Evolutionary conservation across 371 early-diverging fungal genomes (phyloP).

Genomic region (Saksenaea vasiformis): DNA sequence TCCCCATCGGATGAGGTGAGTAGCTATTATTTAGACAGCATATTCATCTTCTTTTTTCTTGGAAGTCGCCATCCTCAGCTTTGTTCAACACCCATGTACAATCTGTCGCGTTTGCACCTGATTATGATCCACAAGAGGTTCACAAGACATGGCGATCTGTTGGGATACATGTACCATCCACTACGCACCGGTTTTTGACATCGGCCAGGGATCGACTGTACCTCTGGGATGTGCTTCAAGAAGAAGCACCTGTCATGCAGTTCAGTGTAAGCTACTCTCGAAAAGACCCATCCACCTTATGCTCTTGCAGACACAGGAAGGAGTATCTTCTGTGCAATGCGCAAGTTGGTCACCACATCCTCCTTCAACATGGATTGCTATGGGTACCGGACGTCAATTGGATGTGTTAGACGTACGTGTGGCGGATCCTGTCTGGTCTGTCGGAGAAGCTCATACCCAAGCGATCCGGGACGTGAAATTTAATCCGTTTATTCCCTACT

Average conservation of each 20-base stretch:
- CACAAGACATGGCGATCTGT: constrained; percentile 14
- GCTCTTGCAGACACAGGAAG: neutral
- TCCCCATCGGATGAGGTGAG: constrained; percentile 6
- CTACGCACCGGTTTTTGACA: constrained; percentile 13
- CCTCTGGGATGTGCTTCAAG: constrained; percentile 31
- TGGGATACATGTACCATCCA: constrained; percentile 1
- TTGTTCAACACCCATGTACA: constrained; percentile 27
- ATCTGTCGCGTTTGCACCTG: constrained; percentile 25
- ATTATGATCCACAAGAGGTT: constrained; percentile 11
- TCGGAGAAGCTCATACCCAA: constrained; percentile 30
- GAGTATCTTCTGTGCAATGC: constrained; percentile 2
- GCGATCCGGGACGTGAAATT: constrained; percentile 64
- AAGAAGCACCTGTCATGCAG: constrained; percentile 15
- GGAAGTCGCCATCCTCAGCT: constrained; percentile 10
- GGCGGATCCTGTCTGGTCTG: constrained; percentile 24
- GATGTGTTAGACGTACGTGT: constrained; percentile 30
- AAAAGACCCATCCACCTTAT: neutral
- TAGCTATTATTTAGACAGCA: neutral
- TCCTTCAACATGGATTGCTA: constrained; percentile 29
- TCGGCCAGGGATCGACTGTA: constrained; percentile 17
- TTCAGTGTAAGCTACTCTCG: constrained; percentile 1
- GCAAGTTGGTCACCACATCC: constrained; percentile 44
- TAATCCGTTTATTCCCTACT: constrained; percentile 80
- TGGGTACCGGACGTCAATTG: constrained; percentile 27
- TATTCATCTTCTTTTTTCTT: neutral